phyloP scores from a whole-genome alignment of 805 yeast genomes.

The Teunomyces atbi region DNA sequence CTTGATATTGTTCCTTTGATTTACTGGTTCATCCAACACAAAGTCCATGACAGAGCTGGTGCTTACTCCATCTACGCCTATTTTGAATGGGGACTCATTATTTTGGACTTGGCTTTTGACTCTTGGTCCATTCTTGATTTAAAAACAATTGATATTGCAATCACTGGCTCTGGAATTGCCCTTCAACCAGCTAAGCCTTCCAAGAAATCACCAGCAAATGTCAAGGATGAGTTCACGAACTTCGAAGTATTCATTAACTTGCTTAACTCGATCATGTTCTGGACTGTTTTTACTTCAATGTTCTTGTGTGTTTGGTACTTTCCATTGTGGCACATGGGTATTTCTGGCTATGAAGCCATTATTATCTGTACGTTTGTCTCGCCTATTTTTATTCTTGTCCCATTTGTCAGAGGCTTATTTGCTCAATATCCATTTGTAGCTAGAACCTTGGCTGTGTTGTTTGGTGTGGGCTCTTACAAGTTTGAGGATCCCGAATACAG shows the following conservation, averaged over 20 bases:
- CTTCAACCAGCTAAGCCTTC: conserved; percentile 9
- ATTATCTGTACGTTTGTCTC: conserved; percentile 52
- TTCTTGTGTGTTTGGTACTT: conserved; percentile 93
- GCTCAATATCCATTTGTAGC: conserved; percentile 51
- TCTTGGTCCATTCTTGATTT: conserved; percentile 76
- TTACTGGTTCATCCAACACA: conserved; percentile 89
- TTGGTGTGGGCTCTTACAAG: conserved; percentile 76
- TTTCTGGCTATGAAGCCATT: conserved; percentile 87
- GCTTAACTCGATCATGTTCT: conserved; percentile 72
- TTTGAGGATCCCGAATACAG: conserved; percentile 68
- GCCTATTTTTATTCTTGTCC: conserved; percentile 53
- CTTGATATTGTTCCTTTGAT: conserved; percentile 75
- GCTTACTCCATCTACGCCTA: conserved; percentile 94
- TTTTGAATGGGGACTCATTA: conserved; percentile 87
- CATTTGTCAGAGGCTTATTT: conserved; percentile 36
- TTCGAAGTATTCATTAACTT: conserved; percentile 43
- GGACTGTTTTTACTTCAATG: conserved; percentile 81
- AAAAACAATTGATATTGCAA: conserved; percentile 50
- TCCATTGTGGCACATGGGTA: conserved; percentile 98
- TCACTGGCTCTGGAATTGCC: conserved; percentile 27
- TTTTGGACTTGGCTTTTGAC: conserved; percentile 84
- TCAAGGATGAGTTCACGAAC: conserved; percentile 29
- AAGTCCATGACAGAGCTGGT: conserved; percentile 83
- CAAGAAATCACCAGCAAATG: not conserved
- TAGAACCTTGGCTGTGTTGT: conserved; percentile 51